Evolutionary conservation across 1,284 basidiomycete genomes (phyloP), one percentile per base, ranked within the genome.

Genomic region (Austropuccinia psidii): DNA sequence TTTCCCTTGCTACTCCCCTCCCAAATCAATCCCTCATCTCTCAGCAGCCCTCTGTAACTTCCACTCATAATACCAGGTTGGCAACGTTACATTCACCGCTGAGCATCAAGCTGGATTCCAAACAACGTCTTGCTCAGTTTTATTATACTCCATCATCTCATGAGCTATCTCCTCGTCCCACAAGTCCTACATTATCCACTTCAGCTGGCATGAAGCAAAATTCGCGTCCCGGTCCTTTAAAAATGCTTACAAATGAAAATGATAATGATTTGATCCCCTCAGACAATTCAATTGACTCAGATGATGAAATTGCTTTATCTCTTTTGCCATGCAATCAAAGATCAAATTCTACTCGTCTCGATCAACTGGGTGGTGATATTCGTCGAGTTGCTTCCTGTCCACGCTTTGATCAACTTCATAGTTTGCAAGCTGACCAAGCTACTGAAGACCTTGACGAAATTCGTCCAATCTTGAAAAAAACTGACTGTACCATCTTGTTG

Each of bases 401-500:
- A n/a, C 55, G 39, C 9, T 27, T 39, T 37, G 41, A 61, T 17
- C 37, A 11, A 9, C 24, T 49, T 49, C 6, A 21, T 5, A 21
- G 37, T 21, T 31, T 37, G 8, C 5, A 49, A 33, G 19, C 47
- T 21, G 55, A 50, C 33, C 31, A 60, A 5, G 21, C 47, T 17
- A 21, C 4, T 49, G 62, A 65, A 35, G 47, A 65, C 35, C 6
- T 52, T 21, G 31, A 21, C 19, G 68, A 50, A 33, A 24, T 60
- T 35, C 68, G 68, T 33, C 68, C 68, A 19, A 70, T 70, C 19
- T 33, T 70, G 24, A 70, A 70, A 57, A 61, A 70, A 37, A 70
- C 68, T 0, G 41, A 45, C 6, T 15, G 41, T 37, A 39, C 49
- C 31, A 70, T 70, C 39, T 37, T 49, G 27, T 24, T 70, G 13